Evolutionary conservation across 2,329 filamentous ascomycete genomes (phyloP), one percentile per base, ranked within the genome.

Genomic region (Pseudogymnoascus sp.): DNA sequence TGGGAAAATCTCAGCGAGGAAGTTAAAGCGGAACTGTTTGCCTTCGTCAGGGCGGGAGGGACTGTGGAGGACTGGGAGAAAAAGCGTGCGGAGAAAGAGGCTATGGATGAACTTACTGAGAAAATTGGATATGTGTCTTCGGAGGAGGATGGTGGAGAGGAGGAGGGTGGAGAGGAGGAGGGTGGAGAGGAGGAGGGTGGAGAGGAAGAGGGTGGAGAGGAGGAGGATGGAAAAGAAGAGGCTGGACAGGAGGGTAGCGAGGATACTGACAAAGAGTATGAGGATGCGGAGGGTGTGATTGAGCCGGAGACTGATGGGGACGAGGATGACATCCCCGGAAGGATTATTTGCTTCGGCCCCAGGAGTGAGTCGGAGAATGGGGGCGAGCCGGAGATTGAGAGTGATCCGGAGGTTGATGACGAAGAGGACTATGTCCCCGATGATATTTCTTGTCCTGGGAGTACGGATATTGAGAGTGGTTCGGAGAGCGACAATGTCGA

Each of bases 271-370:
- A 16, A 43, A 10, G 39, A 10, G 39, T 43, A 48, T 23, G 4
- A 25, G 21, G 21, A 48, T 23, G 6, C 43, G 6, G 21, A 28
- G 23, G 19, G 13, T 14, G 45, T 3, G 6, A n/a, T 13, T 14
- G 43, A 31, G 28, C 85, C n/a, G n/a, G n/a, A 86, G 63, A 88
- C 85, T 1, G 83, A 82, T 51, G 78, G 75, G 34, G 89, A 93
- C 73, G 72, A 76, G 13, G 83, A 85, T 5, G 93, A 88, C 76
- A 21, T 11, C 16, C 19, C 19, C 19, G 10, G 1, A 21, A 1
- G 1, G n/a, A 11, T 2, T 21, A 4, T 2, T 14, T 48, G 10
- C 6, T 0, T 2, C 43, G 11, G 19, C 5, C 3, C 11, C 21
- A 2, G 11, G 5, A 14, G 74, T 78, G 11, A 90, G 88, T 0